A percentile compares a stretch with the other conserved stretches of the same genome.
phyloP scores from a whole-genome alignment of 352 stramenopile genomes.

The Pythium biforme region DNA sequence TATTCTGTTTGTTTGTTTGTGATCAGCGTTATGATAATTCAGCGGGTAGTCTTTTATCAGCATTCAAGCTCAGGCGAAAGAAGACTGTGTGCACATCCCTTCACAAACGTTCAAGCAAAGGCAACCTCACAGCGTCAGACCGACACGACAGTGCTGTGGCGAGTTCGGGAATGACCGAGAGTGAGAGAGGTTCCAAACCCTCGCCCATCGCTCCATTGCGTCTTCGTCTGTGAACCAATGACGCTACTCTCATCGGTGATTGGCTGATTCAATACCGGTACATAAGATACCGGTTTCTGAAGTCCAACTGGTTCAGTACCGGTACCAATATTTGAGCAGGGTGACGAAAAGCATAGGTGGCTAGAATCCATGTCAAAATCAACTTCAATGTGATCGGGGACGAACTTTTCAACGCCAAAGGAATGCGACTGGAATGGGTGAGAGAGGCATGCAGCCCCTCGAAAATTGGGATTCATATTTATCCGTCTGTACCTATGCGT shows the following conservation, averaged over 20 bases:
- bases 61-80: constrained; percentile 27
- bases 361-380: constrained; percentile 8
- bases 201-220: not conserved
- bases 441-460: not conserved
- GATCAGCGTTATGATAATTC: constrained; percentile 22
- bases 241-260: not conserved
- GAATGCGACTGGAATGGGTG: not conserved
- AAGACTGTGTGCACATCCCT: constrained; percentile 28
- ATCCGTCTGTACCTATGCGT: constrained; percentile 1
- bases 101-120: constrained; percentile 7
- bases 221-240: constrained; percentile 10
- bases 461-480: not conserved
- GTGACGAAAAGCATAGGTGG: not conserved
- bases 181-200: too few species aligned
- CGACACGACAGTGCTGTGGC: too few species aligned
- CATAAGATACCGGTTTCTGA: not conserved
- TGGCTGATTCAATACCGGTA: constrained; percentile 1
- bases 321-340: not conserved
- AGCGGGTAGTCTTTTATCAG: constrained; percentile 28
- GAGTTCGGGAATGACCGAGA: not conserved
- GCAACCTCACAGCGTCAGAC: too few species aligned
- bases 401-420: not conserved
- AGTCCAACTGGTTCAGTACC: too few species aligned
- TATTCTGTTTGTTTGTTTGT: too few species aligned
- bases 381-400: constrained; percentile 1